Evolutionary conservation across 2,329 filamentous ascomycete species (phyloP).

Genomic region (Beauveria brongniartii): DNA sequence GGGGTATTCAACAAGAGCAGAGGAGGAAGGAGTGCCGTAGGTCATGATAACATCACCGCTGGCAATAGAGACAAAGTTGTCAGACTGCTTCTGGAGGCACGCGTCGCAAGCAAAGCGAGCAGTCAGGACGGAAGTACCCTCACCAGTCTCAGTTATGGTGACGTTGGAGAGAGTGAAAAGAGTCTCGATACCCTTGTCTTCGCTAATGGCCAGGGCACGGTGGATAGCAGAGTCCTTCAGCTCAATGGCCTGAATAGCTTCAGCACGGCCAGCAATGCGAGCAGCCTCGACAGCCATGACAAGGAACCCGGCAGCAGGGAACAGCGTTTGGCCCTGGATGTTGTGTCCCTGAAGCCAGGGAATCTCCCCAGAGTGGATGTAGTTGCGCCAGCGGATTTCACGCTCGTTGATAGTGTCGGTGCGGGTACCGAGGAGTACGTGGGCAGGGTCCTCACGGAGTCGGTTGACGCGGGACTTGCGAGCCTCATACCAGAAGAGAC

Average conservation of each 20-base stretch:
- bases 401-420: slow-evolving; percentile 15
- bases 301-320: slow-evolving; percentile 37
- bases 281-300: slow-evolving; percentile 36
- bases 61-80: slow-evolving; percentile 11
- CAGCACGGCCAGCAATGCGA: slow-evolving; percentile 12
- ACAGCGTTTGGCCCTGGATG: slow-evolving; percentile 41
- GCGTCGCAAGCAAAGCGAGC: slow-evolving; percentile 7
- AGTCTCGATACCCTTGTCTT: slow-evolving; percentile 13
- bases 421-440: slow-evolving; percentile 34
- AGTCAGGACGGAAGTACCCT: slow-evolving; percentile 1
- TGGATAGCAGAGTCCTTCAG: slow-evolving; percentile 13
- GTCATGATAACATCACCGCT: slow-evolving; percentile 12
- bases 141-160: slow-evolving; percentile 7
- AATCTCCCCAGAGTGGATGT: slow-evolving; percentile 36
- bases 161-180: slow-evolving; percentile 11
- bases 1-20: slow-evolving; percentile 10
- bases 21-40: slow-evolving; percentile 11
- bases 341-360: slow-evolving; percentile 50
- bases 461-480: slow-evolving; percentile 26
- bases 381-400: slow-evolving; percentile 37
- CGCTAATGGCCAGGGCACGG: slow-evolving; percentile 12
- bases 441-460: slow-evolving; percentile 27
- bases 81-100: slow-evolving; percentile 4
- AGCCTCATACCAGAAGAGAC: slow-evolving; percentile 20
- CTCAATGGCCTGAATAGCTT: slow-evolving; percentile 10